phyloP scores from a whole-genome alignment of 805 yeast species.

The Komagataella mondaviorum region DNA sequence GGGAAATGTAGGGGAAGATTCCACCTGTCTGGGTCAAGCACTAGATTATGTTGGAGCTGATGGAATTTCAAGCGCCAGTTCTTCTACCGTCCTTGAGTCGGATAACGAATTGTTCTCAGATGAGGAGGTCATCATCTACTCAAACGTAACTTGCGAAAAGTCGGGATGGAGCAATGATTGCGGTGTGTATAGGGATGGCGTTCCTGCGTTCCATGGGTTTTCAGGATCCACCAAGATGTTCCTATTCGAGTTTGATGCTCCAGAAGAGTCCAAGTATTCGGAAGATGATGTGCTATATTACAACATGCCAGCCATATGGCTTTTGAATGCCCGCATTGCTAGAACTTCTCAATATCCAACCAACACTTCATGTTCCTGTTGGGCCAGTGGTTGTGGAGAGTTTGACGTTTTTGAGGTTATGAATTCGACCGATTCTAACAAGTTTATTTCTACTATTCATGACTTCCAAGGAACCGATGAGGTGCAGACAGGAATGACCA shows the following conservation, averaged over 20 bases:
- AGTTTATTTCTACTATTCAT: conserved; percentile 57
- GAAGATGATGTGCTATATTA: conserved; percentile 22
- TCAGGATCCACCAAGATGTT: conserved; percentile 59
- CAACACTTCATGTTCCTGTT: conserved; percentile 55
- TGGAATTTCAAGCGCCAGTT: conserved; percentile 34
- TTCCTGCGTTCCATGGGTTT: conserved; percentile 65
- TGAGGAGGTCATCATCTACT: conserved; percentile 46
- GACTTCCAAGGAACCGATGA: conserved; percentile 63
- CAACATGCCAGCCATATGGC: conserved; percentile 70
- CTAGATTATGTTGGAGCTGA: conserved; percentile 45
- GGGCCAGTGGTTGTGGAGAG: conserved; percentile 74
- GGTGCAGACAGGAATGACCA: conserved; percentile 46
- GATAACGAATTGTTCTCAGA: conserved; percentile 40
- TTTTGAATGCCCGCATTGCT: conserved; percentile 58
- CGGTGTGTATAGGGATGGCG: conserved; percentile 65
- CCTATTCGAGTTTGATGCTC: conserved; percentile 57
- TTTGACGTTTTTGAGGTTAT: conserved; percentile 65
- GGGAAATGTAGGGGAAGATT: conserved; percentile 45
- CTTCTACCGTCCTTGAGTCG: conserved; percentile 32
- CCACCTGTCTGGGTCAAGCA: conserved; percentile 58
- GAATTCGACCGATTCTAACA: conserved; percentile 42
- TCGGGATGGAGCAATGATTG: conserved; percentile 47
- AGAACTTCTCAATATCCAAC: conserved; percentile 61
- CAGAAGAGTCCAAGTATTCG: conserved; percentile 29
- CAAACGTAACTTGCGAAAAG: conserved; percentile 40